Evolutionary conservation across 805 yeast species (phyloP).

Genomic region (Myxozyma geophila): DNA sequence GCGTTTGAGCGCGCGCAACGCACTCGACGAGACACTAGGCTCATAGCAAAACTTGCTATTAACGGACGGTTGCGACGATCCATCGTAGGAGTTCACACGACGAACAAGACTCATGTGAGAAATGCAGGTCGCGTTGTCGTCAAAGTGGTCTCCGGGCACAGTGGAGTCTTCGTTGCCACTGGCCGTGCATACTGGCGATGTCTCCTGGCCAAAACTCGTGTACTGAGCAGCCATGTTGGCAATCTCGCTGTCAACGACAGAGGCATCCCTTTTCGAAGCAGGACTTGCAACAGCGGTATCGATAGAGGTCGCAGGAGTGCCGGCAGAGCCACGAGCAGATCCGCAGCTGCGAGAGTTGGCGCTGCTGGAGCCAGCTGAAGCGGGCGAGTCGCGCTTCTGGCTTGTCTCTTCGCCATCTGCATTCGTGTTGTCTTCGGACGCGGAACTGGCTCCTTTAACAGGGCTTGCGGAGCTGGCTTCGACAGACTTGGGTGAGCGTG

Average conservation of each 20-base stretch:
- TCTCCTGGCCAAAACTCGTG: no score
- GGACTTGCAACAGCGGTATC: neutral
- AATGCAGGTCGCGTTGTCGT: constrained; percentile 7
- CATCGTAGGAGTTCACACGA: constrained; percentile 25
- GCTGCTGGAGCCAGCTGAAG: constrained; percentile 8
- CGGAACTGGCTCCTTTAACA: no score
- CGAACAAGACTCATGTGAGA: constrained; percentile 22
- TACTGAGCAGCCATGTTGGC: neutral
- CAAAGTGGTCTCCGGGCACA: neutral
- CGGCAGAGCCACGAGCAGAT: neutral
- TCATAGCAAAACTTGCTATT: constrained; percentile 11
- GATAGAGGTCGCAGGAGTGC: constrained; percentile 8
- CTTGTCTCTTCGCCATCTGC: no score
- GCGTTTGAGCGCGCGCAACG: constrained; percentile 24
- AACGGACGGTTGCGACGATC: constrained; percentile 22
- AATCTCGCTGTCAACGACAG: neutral
- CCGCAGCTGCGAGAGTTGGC: neutral
- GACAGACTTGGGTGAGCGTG: no score
- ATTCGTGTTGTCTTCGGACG: no score
- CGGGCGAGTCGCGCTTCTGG: neutral
- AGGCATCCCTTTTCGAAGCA: neutral
- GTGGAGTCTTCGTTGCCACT: neutral
- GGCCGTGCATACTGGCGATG: no score
- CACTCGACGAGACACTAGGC: constrained; percentile 1
- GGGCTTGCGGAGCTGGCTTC: no score